Evolutionary conservation across 2,329 filamentous ascomycete species (phyloP), one percentile per base, ranked within the genome.

Genomic region (Pseudogymnoascus sp.): DNA sequence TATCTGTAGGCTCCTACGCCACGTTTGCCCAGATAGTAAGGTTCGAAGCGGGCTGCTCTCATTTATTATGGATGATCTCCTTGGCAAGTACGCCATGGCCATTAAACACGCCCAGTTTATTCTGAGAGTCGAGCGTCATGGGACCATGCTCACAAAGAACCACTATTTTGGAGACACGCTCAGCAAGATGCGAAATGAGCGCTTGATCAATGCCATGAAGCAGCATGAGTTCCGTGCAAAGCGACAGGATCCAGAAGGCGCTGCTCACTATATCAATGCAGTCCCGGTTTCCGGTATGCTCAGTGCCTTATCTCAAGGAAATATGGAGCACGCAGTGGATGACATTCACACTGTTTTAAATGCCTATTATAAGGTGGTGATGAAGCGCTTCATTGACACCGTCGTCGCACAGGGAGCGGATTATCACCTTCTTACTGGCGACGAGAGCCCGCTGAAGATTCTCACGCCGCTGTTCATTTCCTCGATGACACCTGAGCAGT

Each of bases 381-480:
- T 76, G 10, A 82, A 82, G 67, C 79, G 85, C 0, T 87, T 90
- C 62, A 78, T 87, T 1, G 87, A 90, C 66, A 80, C 76, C 2
- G 71, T 90, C 1, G 84, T 78, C 67, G 79, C 80, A 64, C 86
- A 88, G 65, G 82, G 79, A 0, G 74, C 82, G 1, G 79, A 82
- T 45, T 73, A 84, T 67, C 77, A 77, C 63, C 75, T 89, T 0
- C 71, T 88, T 0, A 73, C 72, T 1, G 78, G 80, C 0, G 68
- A 76, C 0, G 65, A 75, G 0, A 80, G 80, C 5, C 85, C 85
- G 0, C 72, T 87, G 1, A 75, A 72, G 8, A 72, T 83, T 0
- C 79, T 89, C 45, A 79, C 75, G 0, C 75, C 82, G 0, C 69
- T 76, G 0, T 80, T 81, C 40, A 76, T 88, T 0, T 71, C 79